These are phyloP conservation scores for Leishmania braziliensis DNA, from an alignment of 208 protist species.

Conservation along the genomic window DNA sequence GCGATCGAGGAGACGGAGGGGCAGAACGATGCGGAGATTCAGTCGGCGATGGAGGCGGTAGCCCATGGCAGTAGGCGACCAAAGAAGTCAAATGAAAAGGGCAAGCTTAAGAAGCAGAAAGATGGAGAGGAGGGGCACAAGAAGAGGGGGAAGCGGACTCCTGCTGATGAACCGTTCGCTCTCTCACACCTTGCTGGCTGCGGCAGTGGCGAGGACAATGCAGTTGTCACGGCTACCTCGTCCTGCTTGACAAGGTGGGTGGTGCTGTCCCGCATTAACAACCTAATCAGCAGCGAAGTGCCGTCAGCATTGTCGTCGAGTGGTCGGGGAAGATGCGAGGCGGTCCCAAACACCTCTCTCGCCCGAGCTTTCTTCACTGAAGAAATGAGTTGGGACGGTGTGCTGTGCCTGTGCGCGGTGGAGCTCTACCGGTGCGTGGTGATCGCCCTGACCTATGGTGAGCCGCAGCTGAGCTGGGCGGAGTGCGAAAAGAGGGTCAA, in stretches of 20 bases:
- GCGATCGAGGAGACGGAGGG: conserved; percentile 35
- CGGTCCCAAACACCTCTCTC: conserved; percentile 44
- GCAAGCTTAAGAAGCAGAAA: conserved; percentile 31
- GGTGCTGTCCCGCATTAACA: conserved; percentile 27
- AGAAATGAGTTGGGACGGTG: conserved; percentile 46
- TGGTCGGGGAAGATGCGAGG: conserved; percentile 37
- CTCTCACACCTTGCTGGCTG: not conserved
- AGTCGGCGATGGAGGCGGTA: conserved; percentile 31
- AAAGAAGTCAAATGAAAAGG: conserved; percentile 8
- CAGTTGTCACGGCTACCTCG: no score
- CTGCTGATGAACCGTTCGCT: conserved; percentile 1
- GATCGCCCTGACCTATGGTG: conserved; percentile 34
- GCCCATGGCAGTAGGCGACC: not conserved
- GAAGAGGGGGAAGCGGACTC: not conserved
- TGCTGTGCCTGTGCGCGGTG: conserved; percentile 55
- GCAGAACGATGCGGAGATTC: conserved; percentile 33
- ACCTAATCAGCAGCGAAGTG: conserved; percentile 16
- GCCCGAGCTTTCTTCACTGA: conserved; percentile 42
- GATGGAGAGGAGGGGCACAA: not conserved
- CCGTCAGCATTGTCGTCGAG: conserved; percentile 11
- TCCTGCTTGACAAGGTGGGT: not conserved
- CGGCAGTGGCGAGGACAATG: not conserved
- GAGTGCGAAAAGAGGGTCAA: conserved; percentile 7
- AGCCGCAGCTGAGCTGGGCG: conserved; percentile 23
- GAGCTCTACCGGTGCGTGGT: conserved; percentile 72